Conservation (phyloP, 2,329 filamentous ascomycete genomes). For the Trichoderma asperellum region DNA sequence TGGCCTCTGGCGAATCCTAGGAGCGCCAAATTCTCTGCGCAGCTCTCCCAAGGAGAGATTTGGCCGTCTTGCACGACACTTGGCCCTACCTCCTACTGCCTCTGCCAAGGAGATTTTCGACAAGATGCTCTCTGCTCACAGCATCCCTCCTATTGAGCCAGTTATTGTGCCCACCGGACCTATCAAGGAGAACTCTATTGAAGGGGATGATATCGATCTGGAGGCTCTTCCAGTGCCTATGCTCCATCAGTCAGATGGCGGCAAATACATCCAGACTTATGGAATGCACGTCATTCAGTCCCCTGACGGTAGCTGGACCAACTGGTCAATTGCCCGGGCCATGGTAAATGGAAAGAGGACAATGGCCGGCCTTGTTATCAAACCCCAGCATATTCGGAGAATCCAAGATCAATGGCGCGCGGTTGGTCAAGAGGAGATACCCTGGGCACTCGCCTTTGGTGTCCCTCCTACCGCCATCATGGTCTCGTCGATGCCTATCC, state of each 20-base stretch:
- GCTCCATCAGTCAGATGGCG: slow-evolving; percentile 4
- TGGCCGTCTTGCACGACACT: slow-evolving; percentile 47
- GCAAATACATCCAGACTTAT: slow-evolving; percentile 1
- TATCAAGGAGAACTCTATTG: slow-evolving; percentile 7
- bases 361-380: slow-evolving; percentile 47
- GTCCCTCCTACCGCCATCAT: slow-evolving; percentile 55
- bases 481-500: slow-evolving; percentile 53
- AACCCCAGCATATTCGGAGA: slow-evolving; percentile 51
- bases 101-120: slow-evolving; percentile 44
- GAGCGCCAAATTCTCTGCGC: slow-evolving; percentile 47
- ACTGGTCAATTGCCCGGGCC: slow-evolving; percentile 49
- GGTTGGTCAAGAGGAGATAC: slow-evolving; percentile 47
- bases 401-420: slow-evolving; percentile 54
- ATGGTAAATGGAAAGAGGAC: slow-evolving; percentile 52
- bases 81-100: slow-evolving; percentile 47
- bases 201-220: slow-evolving; percentile 10
- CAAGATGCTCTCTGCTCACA: slow-evolving; percentile 41
- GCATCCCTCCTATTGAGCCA: not conserved
- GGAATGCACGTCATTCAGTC: slow-evolving; percentile 7
- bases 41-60: slow-evolving; percentile 41
- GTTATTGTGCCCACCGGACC: slow-evolving; percentile 1
- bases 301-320: slow-evolving; percentile 9
- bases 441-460: slow-evolving; percentile 53
- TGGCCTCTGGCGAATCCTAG: slow-evolving; percentile 54
- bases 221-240: not conserved